Base-by-base conservation (phyloP, 495 filamentous ascomycete genomes). In the Daldinia vernicosa region DNA sequence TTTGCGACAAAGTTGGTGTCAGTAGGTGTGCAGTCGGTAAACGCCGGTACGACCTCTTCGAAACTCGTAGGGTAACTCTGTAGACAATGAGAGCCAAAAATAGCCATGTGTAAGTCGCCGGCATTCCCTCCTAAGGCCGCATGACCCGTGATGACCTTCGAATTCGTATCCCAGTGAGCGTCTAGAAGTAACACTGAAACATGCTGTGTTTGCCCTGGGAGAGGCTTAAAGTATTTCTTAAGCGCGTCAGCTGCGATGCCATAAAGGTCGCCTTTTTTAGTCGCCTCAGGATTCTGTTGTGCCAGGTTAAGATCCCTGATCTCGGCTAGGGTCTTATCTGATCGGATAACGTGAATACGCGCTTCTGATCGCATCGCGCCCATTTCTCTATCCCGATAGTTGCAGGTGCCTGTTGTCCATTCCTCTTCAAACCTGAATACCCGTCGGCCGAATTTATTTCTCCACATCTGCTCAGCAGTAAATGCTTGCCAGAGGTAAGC, bases 401-500 rank as follows among this genome's bases (percentile, higher is more conserved):
- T 93, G 53, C 92, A 83, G 14, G 89, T 91, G 15, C 93, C 93
- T 0, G 88, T 87, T 62, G 93, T 91, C 94, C 94, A 98, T 71
- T 95, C 92, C 77, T 98, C 94, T 60, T 98, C 94, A 69, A 95
- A 92, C 45, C 94, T 85, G 76, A 97, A 97, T 51, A 89, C 91
- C 24, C 94, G 87, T 27, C 94, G 86, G 3, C 93, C 93, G 59
- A 97, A 86, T 51, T 89, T 90, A 78, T 95, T 91, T 64, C 93
- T 91, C 78, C 87, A 90, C 94, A 97, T 97, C 76, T 98, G 93
- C 75, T 97, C 93, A 12, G 91, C 92, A 0, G 94, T 98, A 75
- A 95, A 97, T 7, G 93, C 93, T 77, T 97, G 94, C 94, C 94
- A 98, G 2, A 98, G 84, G 76, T 97, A 96, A 17, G 93, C 94